Base-by-base conservation (phyloP, 139 green algal species). In the Dunaliella sp. region DNA sequence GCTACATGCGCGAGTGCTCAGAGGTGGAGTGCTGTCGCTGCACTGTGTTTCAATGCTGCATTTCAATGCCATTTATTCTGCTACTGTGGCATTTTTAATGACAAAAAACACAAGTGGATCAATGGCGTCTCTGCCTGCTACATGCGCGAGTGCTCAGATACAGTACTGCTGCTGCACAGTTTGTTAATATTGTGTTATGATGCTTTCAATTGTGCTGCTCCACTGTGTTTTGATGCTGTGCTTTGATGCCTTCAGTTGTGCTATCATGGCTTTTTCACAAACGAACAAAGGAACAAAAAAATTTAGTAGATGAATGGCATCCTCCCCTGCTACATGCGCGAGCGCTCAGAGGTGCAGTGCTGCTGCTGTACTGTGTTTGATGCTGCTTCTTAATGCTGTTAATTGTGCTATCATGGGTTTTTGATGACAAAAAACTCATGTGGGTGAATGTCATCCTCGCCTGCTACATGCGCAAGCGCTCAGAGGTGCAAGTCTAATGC, bases 281-380 rank as follows among this genome's bases (percentile, higher is more conserved):
- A n/a, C n/a, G n/a, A n/a, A n/a, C n/a, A n/a, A n/a, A 93, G 96
- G 84, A 86, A 93, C 30, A 93, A 93, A 88, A 96, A 93, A 38
- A 93, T 95, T 88, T 93, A 96, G 88, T 96, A 93, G 94, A 96
- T 91, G 65, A 93, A 96, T 80, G 94, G 94, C 65, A 92, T 96
- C 82, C 91, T 96, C 33, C 92, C 93, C 28, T 95, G 91, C 89
- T 95, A 96, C 92, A 96, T 96, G 94, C 89, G 94, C 48, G 92
- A 95, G 80, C 92, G 89, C 86, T 86, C 85, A 37, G 93, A 93
- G 86, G 86, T 89, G 35, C 7, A 16, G 16, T 7, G 7, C 16
- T 16, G 7, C 7, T 26, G n/a, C n/a, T n/a, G n/a, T n/a, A n/a
- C n/a, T n/a, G n/a, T 96, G 88, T 96, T 96, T 87, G 94, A 93